Base-by-base conservation (phyloP, 257 asterid species). In the Eucommia ulmoides region DNA sequence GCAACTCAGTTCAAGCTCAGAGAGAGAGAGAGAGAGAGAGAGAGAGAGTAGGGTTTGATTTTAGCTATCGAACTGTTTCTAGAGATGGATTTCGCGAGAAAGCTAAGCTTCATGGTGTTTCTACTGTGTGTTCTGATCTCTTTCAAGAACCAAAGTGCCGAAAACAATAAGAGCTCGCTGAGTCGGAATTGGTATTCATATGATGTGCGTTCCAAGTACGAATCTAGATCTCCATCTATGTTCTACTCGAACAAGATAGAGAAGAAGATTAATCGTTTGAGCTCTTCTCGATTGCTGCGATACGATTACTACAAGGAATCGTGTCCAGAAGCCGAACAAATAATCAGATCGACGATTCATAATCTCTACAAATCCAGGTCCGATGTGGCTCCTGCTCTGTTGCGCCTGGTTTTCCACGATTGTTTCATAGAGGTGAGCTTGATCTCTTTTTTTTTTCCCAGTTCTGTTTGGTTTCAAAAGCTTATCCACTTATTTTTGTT, bases 381-480 rank as follows among this genome's bases (percentile, higher is more conserved):
- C 2, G 51, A 50, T 17, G 52, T 75, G 25, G 80, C 78, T 4
- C 94, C 94, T 53, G 79, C 78, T 19, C 49, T 85, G 23, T 20
- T 77, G 61, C 55, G 88, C 49, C 80, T 82, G 2, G 66, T 63
- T 45, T 85, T 85, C 55, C 94, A 85, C 14, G 92, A 82, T 55
- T 79, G 88, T 65, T 79, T 75, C 46, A 72, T 81, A 20, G 55
- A 62, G 89, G 93, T 81, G 8, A 64, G n/a, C n/a, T n/a, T n/a
- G n/a, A n/a, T n/a, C n/a, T n/a, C n/a, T n/a, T n/a, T n/a, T 3
- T 54, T 55, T 47, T 33, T 44, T 24, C n/a, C 6, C 2, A 3
- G n/a, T 42, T 15, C 48, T 35, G 11, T 15, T 35, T 6, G 9
- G 9, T 35, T 35, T n/a, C n/a, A n/a, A n/a, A n/a, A n/a, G n/a